phyloP scores from a whole-genome alignment of 2,329 filamentous ascomycete genomes.

The Drechslerella coelobrocha region DNA sequence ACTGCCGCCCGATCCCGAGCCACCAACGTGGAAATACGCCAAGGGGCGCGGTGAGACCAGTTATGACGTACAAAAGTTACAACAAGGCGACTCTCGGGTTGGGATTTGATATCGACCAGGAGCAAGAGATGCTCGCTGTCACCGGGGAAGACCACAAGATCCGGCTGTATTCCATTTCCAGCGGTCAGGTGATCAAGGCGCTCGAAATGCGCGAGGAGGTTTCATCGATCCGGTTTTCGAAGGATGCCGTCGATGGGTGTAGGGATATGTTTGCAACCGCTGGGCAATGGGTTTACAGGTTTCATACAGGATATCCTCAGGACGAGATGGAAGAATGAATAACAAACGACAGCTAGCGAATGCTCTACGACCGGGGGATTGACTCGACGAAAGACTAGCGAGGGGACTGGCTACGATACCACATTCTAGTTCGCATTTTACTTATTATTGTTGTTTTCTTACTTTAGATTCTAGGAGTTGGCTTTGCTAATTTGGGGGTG shows the following conservation, averaged over 20 bases:
- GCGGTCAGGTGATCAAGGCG: conserved; percentile 31
- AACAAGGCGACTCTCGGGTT: conserved; percentile 36
- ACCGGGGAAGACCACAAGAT: conserved; percentile 41
- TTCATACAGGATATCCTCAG: conserved; percentile 22
- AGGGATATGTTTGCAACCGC: conserved; percentile 29
- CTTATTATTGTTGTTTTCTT: no score
- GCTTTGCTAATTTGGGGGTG: conserved; percentile 11
- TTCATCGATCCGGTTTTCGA: conserved; percentile 36
- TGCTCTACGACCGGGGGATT: not conserved
- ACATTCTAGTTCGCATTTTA: no score
- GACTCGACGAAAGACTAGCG: conserved; percentile 12
- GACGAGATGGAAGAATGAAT: conserved; percentile 34
- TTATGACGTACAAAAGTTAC: conserved; percentile 33
- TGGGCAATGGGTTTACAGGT: conserved; percentile 23
- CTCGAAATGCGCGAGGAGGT: conserved; percentile 37
- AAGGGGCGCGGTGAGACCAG: conserved; percentile 25
- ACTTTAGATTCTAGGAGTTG: no score
- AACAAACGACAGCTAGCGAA: no score
- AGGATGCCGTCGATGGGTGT: conserved; percentile 27
- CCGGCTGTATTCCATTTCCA: conserved; percentile 40
- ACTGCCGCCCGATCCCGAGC: conserved; percentile 38
- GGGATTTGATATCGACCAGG: conserved; percentile 39
- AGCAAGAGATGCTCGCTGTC: conserved; percentile 29
- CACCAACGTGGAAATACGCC: conserved; percentile 39
- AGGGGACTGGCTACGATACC: no score